phyloP scores from a whole-genome alignment of 1,284 basidiomycete species.

The Amylostereum chailletii region DNA sequence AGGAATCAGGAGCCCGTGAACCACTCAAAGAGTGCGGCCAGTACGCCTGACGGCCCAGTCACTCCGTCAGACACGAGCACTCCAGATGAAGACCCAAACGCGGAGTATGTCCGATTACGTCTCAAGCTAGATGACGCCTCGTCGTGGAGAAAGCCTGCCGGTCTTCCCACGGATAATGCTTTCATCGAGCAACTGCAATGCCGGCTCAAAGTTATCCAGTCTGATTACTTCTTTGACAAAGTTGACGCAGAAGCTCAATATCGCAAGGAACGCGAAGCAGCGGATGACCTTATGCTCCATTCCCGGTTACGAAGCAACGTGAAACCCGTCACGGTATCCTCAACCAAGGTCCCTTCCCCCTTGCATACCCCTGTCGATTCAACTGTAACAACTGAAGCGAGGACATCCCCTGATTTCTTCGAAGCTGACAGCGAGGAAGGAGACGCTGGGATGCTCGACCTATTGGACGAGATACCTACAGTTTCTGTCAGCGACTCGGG shows the following conservation, averaged over 20 bases:
- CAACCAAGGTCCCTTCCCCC: slow-evolving; percentile 8
- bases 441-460: slow-evolving; percentile 63
- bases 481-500: slow-evolving; percentile 45
- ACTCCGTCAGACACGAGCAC: slow-evolving; percentile 19
- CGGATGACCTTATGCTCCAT: slow-evolving; percentile 41
- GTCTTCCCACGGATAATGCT: slow-evolving; percentile 27
- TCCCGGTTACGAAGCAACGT: slow-evolving; percentile 39
- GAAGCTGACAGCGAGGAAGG: slow-evolving; percentile 46
- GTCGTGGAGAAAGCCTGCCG: slow-evolving; percentile 20
- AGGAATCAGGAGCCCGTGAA: no score
- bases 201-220: slow-evolving; percentile 46
- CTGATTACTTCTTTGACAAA: slow-evolving; percentile 71
- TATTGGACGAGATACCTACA: slow-evolving; percentile 65
- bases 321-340: slow-evolving; percentile 1
- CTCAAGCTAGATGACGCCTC: slow-evolving; percentile 41
- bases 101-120: slow-evolving; percentile 55
- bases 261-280: slow-evolving; percentile 45
- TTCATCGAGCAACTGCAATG: slow-evolving; percentile 40
- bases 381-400: not conserved
- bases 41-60: not conserved
- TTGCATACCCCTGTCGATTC: slow-evolving; percentile 1
- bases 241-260: slow-evolving; percentile 61
- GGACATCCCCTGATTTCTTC: slow-evolving; percentile 32
- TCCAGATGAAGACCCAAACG: slow-evolving; percentile 48
- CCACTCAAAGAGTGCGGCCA: no score